A percentile compares a stretch with the other conserved stretches of the same genome.
phyloP scores from a whole-genome alignment of 164 flowering plant species.

The Dillenia suffruticosa region DNA sequence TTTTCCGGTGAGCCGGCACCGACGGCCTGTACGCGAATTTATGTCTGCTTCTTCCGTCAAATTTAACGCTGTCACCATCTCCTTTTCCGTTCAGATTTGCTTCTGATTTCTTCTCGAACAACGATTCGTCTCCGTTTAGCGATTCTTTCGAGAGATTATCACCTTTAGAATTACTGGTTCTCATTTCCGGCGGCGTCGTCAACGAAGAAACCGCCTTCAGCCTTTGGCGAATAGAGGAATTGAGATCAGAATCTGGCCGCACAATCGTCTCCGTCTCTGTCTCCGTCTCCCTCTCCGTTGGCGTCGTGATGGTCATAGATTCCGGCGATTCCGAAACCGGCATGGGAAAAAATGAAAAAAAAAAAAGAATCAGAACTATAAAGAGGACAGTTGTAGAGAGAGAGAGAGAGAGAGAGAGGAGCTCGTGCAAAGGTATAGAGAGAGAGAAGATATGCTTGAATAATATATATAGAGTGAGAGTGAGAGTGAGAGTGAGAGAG shows the following conservation, averaged over 20 bases:
- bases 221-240: constrained; percentile 19
- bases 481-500: too few relatives aligned
- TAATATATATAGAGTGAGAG: too few relatives aligned
- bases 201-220: neutral
- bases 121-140: constrained; percentile 2
- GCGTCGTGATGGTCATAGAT: neutral
- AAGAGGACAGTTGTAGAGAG: neutral
- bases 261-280: constrained; percentile 1
- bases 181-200: neutral
- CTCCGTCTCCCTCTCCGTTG: neutral
- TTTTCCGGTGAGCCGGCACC: constrained; percentile 68
- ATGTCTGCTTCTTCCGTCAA: neutral
- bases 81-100: constrained; percentile 7
- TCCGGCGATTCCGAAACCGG: constrained; percentile 16
- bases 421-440: neutral
- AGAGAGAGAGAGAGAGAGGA: too few relatives aligned
- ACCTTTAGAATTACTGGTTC: constrained; percentile 1
- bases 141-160: constrained; percentile 4
- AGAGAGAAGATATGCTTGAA: too few relatives aligned
- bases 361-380: neutral
- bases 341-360: constrained; percentile 6
- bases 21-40: constrained; percentile 57
- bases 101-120: neutral
- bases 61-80: neutral
- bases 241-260: constrained; percentile 20